Conservation (phyloP, 345 rosid genomes). For the Microcos paniculata region DNA sequence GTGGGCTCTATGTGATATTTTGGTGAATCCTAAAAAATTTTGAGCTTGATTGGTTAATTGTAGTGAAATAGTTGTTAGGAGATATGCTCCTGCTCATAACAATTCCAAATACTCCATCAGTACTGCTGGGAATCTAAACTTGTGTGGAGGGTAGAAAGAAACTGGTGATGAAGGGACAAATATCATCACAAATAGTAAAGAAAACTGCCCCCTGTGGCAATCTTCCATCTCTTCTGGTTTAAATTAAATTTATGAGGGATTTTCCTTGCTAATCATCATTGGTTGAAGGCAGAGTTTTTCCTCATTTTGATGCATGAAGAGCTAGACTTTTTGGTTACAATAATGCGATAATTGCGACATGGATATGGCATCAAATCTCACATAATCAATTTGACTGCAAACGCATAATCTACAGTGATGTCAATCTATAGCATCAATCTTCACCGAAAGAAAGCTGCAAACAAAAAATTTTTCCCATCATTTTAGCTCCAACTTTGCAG, state of each 20-base stretch:
- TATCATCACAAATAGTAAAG: conserved; percentile 9
- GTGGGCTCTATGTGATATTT: too few species aligned
- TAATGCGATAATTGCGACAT: conserved; percentile 11
- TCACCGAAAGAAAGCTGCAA: neutral
- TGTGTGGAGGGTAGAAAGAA: neutral
- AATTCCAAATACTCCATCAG: neutral
- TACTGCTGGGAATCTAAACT: neutral
- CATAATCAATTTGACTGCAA: neutral
- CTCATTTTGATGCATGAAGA: neutral
- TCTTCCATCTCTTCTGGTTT: neutral
- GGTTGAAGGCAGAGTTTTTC: neutral
- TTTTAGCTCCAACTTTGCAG: neutral
- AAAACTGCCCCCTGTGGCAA: neutral
- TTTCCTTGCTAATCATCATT: conserved; percentile 11
- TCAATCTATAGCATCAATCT: neutral
- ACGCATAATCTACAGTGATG: conserved; percentile 5
- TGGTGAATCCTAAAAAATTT: too few species aligned
- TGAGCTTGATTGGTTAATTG: too few species aligned
- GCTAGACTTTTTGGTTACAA: neutral
- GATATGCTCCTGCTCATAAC: too few species aligned
- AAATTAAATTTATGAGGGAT: neutral
- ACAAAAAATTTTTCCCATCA: neutral
- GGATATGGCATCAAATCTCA: conserved; percentile 4
- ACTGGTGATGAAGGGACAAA: conserved; percentile 2
- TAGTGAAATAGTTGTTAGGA: too few species aligned